These are phyloP conservation scores for Coniferiporia weirii DNA, from an alignment of 1,284 basidiomycete species.

Conservation along the genomic window DNA sequence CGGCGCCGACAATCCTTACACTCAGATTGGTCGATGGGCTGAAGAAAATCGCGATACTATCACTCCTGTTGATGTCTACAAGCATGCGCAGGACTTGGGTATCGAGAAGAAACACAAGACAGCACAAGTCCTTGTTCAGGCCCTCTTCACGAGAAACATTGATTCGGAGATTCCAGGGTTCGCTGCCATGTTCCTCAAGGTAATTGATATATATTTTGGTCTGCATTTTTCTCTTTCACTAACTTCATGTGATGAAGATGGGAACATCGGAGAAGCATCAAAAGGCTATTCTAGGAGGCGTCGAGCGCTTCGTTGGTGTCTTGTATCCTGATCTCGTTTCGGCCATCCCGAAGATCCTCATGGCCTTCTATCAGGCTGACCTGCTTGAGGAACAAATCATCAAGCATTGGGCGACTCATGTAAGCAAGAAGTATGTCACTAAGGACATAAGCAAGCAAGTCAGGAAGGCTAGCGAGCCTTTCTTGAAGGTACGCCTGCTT, in stretches of 20 bases:
- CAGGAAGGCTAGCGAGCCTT: slow-evolving; percentile 91
- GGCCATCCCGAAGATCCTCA: slow-evolving; percentile 85
- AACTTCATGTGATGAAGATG: slow-evolving; percentile 38
- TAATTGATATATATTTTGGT: slow-evolving; percentile 31
- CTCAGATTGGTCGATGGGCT: slow-evolving; percentile 82
- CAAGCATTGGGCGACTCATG: slow-evolving; percentile 93
- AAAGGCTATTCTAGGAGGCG: slow-evolving; percentile 87
- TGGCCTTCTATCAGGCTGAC: slow-evolving; percentile 92
- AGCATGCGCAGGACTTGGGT: slow-evolving; percentile 88
- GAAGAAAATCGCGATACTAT: slow-evolving; percentile 66
- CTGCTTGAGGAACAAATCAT: slow-evolving; percentile 90
- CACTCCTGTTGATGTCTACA: slow-evolving; percentile 67
- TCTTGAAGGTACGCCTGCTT: slow-evolving; percentile 62
- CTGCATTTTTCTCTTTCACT: neutral
- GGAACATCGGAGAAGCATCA: slow-evolving; percentile 89
- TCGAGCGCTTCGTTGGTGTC: slow-evolving; percentile 80
- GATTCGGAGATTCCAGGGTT: slow-evolving; percentile 72
- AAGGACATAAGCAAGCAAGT: slow-evolving; percentile 95
- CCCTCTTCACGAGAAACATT: slow-evolving; percentile 81
- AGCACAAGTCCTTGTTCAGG: slow-evolving; percentile 79
- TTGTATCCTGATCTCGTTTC: slow-evolving; percentile 62
- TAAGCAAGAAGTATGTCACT: slow-evolving; percentile 97
- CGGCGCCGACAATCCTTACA: slow-evolving; percentile 82
- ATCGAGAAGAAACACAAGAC: slow-evolving; percentile 97
- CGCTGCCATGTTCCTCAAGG: slow-evolving; percentile 77